Base-by-base conservation (phyloP, 495 filamentous ascomycete species). In the Oidiodendron maius region DNA sequence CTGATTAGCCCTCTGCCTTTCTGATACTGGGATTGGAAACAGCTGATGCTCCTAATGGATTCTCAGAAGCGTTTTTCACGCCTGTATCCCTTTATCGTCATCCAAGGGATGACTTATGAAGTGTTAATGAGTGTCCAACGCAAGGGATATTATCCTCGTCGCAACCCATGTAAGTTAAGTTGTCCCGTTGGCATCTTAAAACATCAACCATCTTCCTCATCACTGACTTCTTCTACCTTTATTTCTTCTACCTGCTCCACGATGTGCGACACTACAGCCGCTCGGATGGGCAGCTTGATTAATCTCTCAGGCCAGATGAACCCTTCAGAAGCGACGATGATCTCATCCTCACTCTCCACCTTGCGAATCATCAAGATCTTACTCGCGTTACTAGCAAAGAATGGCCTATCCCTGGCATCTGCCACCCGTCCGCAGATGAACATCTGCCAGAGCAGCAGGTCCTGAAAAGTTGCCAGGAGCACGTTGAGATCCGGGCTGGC, bases 241-340 rank as follows among this genome's bases (percentile, higher is more conserved):
- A 18, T n/a, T 16, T 30, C 9, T 18, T 17, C 40, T 4, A 4
- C 9, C 20, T 25, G 15, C 42, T 23, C 12, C n/a, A 26, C 3
- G 16, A 8, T 26, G 5, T 16, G 22, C 3, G 20, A 12, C n/a
- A 44, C 24, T 17, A 28, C n/a, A 22, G n/a, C 18, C 35, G 35
- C 18, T 13, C 35, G 35, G 5, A 6, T 4, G 18, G 35, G 35
- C n/a, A 37, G 35, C 4, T 17, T 17, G 4, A 17, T 13, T 15
- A 15, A 30, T 17, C 43, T 55, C 17, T 57, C 54, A 2, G 54
- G 54, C 54, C 54, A 57, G 13, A 57, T n/a, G 26, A 57, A 50
- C 4, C 12, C 24, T 8, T 50, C 34, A 3, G 40, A 21, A 24
- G 54, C 46, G 3, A 18, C 24, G 3, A 52, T 2, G 15, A 57